Conservation (phyloP, 805 yeast genomes). For the Tetrapisispora arboricola region DNA sequence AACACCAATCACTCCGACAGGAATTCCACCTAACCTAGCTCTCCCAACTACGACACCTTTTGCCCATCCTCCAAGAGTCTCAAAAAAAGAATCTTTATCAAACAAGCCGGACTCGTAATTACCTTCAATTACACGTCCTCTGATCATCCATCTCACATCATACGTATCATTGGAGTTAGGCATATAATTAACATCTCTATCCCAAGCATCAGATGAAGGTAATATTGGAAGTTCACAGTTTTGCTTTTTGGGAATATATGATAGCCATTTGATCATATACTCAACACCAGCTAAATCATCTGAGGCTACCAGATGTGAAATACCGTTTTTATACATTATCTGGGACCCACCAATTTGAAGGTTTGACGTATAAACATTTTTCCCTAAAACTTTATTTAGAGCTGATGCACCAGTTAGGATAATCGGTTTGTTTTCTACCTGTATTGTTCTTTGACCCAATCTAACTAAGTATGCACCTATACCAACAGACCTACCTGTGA, state of each 20-base stretch:
- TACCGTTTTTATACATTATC: conserved; percentile 97
- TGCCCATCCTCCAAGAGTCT: conserved; percentile 97
- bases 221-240: conserved; percentile 83
- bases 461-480: conserved; percentile 98
- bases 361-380: conserved; percentile 94
- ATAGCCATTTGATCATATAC: conserved; percentile 89
- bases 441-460: conserved; percentile 97
- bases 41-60: conserved; percentile 97
- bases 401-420: conserved; percentile 99
- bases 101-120: conserved; percentile 78
- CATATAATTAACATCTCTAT: conserved; percentile 74
- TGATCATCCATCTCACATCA: conserved; percentile 92
- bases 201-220: conserved; percentile 80
- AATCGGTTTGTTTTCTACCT: conserved; percentile 97
- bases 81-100: conserved; percentile 88
- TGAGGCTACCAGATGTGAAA: conserved; percentile 88
- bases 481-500: conserved; percentile 99
- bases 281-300: conserved; percentile 96
- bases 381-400: conserved; percentile 88
- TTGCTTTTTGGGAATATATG: conserved; percentile 86
- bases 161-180: conserved; percentile 67
- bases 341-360: conserved; percentile 98
- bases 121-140: conserved; percentile 64
- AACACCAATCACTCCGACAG: conserved; percentile 95
- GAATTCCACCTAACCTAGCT: conserved; percentile 97